These are phyloP conservation scores for Evansstolkia leycettana DNA, from an alignment of 495 filamentous ascomycete species.

Conservation along the genomic window DNA sequence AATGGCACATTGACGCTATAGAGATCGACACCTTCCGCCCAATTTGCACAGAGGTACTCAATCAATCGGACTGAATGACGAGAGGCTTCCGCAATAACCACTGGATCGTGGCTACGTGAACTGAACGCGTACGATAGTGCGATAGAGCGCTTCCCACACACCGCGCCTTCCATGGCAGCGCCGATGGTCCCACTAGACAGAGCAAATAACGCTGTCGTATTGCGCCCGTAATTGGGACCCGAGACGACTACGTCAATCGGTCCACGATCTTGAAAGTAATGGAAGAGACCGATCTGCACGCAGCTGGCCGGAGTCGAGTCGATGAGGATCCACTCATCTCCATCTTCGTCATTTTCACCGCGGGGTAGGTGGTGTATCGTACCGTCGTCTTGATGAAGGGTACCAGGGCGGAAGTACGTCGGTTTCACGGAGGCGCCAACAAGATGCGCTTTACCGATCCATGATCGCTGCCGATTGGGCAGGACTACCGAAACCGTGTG, in stretches of 20 bases:
- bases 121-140: slow-evolving; percentile 85
- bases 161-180: slow-evolving; percentile 84
- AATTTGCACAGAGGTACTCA: slow-evolving; percentile 62
- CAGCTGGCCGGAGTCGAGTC: slow-evolving; percentile 81
- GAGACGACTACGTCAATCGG: slow-evolving; percentile 77
- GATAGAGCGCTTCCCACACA: slow-evolving; percentile 63
- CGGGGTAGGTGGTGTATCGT: slow-evolving; percentile 45
- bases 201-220: slow-evolving; percentile 86
- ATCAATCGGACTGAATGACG: slow-evolving; percentile 58
- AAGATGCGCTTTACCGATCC: slow-evolving; percentile 96
- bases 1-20: slow-evolving; percentile 85
- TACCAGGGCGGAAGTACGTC: slow-evolving; percentile 69
- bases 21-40: slow-evolving; percentile 64
- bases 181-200: slow-evolving; percentile 83
- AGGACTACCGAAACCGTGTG: slow-evolving; percentile 82
- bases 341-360: slow-evolving; percentile 32
- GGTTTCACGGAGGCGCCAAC: slow-evolving; percentile 76
- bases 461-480: slow-evolving; percentile 83
- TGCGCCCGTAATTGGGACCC: slow-evolving; percentile 91
- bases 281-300: slow-evolving; percentile 79
- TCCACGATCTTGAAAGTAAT: slow-evolving; percentile 70
- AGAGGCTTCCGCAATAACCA: slow-evolving; percentile 63
- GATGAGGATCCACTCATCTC: slow-evolving; percentile 88
- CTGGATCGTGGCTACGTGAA: slow-evolving; percentile 63
- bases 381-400: slow-evolving; percentile 53